Evolutionary conservation across 352 stramenopile species (phyloP).

Genomic region (Phytophthora ohioensis): DNA sequence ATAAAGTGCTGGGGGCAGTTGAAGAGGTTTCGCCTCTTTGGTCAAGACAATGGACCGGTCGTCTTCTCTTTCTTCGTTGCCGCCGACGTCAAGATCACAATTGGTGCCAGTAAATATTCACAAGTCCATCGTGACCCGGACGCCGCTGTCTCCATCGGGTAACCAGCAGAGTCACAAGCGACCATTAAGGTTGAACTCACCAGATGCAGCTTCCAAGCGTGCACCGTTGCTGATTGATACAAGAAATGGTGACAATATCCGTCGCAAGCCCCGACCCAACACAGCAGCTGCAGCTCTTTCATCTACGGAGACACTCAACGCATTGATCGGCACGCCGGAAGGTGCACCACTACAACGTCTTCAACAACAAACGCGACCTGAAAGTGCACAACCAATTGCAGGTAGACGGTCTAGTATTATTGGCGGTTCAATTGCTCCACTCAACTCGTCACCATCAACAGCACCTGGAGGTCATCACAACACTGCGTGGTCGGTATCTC

Average conservation of each 20-base stretch:
- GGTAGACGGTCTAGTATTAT: not conserved
- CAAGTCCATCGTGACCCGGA: conserved; percentile 19
- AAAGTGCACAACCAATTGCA: conserved; percentile 24
- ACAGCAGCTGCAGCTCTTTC: conserved; percentile 42
- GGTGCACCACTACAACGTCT: conserved; percentile 8
- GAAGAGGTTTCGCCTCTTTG: conserved; percentile 5
- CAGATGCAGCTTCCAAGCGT: conserved; percentile 9
- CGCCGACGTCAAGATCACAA: conserved; percentile 3
- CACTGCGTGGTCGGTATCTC: conserved; percentile 10
- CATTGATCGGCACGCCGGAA: conserved; percentile 36
- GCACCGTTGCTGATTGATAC: conserved; percentile 3
- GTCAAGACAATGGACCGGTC: conserved; percentile 26
- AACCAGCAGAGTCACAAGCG: conserved; percentile 38
- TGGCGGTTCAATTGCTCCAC: conserved; percentile 25
- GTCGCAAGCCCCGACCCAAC: conserved; percentile 41
- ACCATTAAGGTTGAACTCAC: conserved; percentile 12
- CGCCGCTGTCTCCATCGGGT: conserved; percentile 16
- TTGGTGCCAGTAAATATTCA: conserved; percentile 16
- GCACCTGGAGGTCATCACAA: conserved; percentile 6
- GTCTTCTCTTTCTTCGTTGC: conserved; percentile 25
- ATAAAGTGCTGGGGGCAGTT: conserved; percentile 16
- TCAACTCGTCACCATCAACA: conserved; percentile 8
- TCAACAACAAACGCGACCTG: conserved; percentile 21
- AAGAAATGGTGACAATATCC: conserved; percentile 10
- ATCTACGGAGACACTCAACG: conserved; percentile 45